A percentile compares a stretch with the other conserved stretches of the same genome.
Evolutionary conservation across 345 rosid species (phyloP).

Genomic region (Bruguiera parviflora): DNA sequence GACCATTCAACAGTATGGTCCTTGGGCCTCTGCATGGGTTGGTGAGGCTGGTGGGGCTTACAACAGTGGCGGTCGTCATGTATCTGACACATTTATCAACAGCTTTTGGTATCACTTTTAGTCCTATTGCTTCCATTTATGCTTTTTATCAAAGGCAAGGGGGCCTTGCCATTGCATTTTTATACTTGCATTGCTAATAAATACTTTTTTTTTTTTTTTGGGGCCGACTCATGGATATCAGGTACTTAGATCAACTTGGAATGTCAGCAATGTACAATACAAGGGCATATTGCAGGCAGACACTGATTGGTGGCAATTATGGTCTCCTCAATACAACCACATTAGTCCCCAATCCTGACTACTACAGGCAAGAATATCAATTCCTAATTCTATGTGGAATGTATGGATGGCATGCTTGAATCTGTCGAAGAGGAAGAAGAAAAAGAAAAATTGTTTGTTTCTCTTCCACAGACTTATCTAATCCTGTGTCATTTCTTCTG

Average conservation of each 20-base stretch:
- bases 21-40: conserved; percentile 97
- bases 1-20: conserved; percentile 56
- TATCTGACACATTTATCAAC: conserved; percentile 81
- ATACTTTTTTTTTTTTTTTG: background rate
- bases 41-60: conserved; percentile 99
- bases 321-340: conserved; percentile 74
- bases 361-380: conserved; percentile 67
- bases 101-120: conserved; percentile 75
- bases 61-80: conserved; percentile 83
- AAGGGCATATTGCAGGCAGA: conserved; percentile 95
- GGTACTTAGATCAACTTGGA: conserved; percentile 99
- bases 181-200: background rate
- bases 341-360: conserved; percentile 78
- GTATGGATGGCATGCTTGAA: background rate
- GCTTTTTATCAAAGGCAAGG: conserved; percentile 6
- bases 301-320: conserved; percentile 87
- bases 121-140: conserved; percentile 2
- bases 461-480: conserved; percentile 7
- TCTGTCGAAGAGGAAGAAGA: background rate
- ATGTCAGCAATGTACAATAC: conserved; percentile 88
- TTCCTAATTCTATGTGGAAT: background rate
- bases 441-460: background rate
- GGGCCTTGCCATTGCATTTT: background rate
- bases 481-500: conserved; percentile 11
- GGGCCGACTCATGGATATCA: conserved; percentile 19